phyloP scores from a whole-genome alignment of 495 filamentous ascomycete genomes.

The Penicillium robsamsonii region DNA sequence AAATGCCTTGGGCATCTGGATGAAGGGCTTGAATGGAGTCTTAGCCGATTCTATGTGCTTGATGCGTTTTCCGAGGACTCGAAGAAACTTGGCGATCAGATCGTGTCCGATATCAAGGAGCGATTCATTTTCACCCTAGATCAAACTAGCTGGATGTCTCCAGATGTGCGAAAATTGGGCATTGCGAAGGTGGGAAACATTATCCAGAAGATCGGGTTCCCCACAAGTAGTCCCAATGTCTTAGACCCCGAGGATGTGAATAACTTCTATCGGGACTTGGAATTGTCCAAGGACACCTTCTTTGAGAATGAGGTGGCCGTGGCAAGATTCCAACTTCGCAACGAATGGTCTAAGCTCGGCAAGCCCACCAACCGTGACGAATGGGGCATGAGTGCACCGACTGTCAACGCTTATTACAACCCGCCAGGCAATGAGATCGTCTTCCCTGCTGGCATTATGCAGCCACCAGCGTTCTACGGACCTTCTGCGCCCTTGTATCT shows the following conservation, averaged over 20 bases:
- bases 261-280: constrained; percentile 56
- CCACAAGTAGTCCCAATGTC: constrained; percentile 63
- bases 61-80: constrained; percentile 62
- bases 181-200: constrained; percentile 70
- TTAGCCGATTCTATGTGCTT: constrained; percentile 67
- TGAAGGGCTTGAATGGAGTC: constrained; percentile 52
- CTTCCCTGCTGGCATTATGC: constrained; percentile 73
- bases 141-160: constrained; percentile 65
- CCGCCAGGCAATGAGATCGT: constrained; percentile 65
- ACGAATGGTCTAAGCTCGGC: constrained; percentile 57
- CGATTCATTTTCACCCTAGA: constrained; percentile 61
- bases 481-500: constrained; percentile 61
- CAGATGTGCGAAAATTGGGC: constrained; percentile 59
- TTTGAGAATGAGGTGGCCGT: constrained; percentile 61
- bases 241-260: constrained; percentile 55
- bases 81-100: constrained; percentile 64
- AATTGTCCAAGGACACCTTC: constrained; percentile 51
- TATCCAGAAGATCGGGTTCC: constrained; percentile 72
- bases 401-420: constrained; percentile 66
- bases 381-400: constrained; percentile 62
- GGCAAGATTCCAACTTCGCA: constrained; percentile 42
- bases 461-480: constrained; percentile 64
- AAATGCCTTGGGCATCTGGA: constrained; percentile 62
- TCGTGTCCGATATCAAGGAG: constrained; percentile 67
- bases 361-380: constrained; percentile 61